phyloP scores from a whole-genome alignment of 2,329 filamentous ascomycete species.

The Alternaria sp. region DNA sequence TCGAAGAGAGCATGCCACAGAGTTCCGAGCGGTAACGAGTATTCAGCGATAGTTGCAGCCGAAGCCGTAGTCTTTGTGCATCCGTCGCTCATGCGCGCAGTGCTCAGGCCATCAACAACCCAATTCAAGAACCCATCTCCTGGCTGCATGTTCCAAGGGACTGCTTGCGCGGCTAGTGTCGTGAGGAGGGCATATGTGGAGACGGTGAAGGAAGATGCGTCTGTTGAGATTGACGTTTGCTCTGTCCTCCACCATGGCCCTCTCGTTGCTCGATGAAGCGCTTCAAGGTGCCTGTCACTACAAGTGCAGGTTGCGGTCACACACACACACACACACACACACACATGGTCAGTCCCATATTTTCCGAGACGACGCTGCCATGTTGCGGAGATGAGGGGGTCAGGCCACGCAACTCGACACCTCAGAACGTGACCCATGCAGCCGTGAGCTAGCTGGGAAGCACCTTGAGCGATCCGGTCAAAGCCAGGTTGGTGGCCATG shows the following conservation, averaged over 20 bases:
- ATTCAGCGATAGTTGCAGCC: constrained; percentile 21
- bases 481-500: background rate
- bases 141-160: constrained; percentile 27
- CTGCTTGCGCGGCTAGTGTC: constrained; percentile 32
- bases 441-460: constrained; percentile 6
- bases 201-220: background rate
- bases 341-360: constrained; percentile 2
- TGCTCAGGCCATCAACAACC: constrained; percentile 29
- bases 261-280: background rate
- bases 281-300: constrained; percentile 1
- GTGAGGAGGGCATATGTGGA: constrained; percentile 6
- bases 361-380: constrained; percentile 8
- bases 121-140: constrained; percentile 24
- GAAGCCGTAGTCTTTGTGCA: constrained; percentile 28
- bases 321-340: no score
- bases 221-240: constrained; percentile 4
- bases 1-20: constrained; percentile 41
- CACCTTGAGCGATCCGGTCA: constrained; percentile 1
- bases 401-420: constrained; percentile 18
- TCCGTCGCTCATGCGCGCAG: constrained; percentile 25
- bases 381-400: constrained; percentile 19
- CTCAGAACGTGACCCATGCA: constrained; percentile 8
- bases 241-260: background rate
- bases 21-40: constrained; percentile 19
- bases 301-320: constrained; percentile 10